A percentile compares a stretch with the other conserved stretches of the same genome.
These are phyloP conservation scores for Monilinia fructicola DNA, from an alignment of 2,329 filamentous ascomycete genomes.

Conservation along the genomic window DNA sequence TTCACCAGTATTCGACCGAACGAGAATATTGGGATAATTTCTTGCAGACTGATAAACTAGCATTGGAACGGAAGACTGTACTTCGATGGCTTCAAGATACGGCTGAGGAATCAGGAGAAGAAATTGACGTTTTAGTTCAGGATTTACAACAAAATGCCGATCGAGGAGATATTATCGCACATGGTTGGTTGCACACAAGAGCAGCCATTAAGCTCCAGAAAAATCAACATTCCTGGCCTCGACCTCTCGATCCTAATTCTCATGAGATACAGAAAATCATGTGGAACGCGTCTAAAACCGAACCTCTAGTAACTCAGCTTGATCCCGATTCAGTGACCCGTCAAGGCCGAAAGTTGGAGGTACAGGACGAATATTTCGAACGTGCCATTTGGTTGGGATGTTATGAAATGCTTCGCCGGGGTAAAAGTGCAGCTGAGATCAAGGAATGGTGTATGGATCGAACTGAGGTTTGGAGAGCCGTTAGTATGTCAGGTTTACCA, in stretches of 20 bases:
- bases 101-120: slow-evolving; percentile 64
- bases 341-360: slow-evolving; percentile 73
- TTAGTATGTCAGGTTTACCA: slow-evolving; percentile 75
- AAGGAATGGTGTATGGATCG: slow-evolving; percentile 83
- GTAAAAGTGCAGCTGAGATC: slow-evolving; percentile 71
- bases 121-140: slow-evolving; percentile 73
- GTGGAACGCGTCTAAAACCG: slow-evolving; percentile 57
- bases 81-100: slow-evolving; percentile 84
- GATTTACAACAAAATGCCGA: slow-evolving; percentile 76
- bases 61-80: slow-evolving; percentile 75
- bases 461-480: slow-evolving; percentile 85
- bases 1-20: slow-evolving; percentile 59
- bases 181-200: slow-evolving; percentile 91
- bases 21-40: slow-evolving; percentile 71
- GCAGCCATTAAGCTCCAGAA: slow-evolving; percentile 89
- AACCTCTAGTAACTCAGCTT: slow-evolving; percentile 76
- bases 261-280: slow-evolving; percentile 56
- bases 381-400: slow-evolving; percentile 89
- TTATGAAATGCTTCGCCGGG: slow-evolving; percentile 87
- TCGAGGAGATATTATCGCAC: slow-evolving; percentile 76
- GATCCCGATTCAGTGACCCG: slow-evolving; percentile 88
- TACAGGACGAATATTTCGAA: slow-evolving; percentile 85
- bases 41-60: slow-evolving; percentile 67
- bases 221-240: slow-evolving; percentile 66
- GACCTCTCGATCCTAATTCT: slow-evolving; percentile 62